Percentiles rank a stretch among this genome's conserved stretches.
Conservation (phyloP, 2,329 filamentous ascomycete species). For the Pezicula carpinea region DNA sequence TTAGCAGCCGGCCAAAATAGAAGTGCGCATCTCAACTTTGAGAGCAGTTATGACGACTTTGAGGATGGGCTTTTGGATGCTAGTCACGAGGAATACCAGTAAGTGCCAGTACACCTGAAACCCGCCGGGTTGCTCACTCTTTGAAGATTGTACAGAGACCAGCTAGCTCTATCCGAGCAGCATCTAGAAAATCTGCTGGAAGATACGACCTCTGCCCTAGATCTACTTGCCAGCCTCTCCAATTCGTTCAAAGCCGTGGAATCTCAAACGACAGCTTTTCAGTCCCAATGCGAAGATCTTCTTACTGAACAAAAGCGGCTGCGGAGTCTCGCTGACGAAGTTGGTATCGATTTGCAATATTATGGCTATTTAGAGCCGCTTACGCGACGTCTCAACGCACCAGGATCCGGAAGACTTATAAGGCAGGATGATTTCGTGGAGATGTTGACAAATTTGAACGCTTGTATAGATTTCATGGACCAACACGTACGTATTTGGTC, state of each 20-base stretch:
- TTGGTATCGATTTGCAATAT: constrained; percentile 87
- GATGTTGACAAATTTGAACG: constrained; percentile 81
- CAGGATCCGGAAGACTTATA: constrained; percentile 81
- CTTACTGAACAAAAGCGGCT: constrained; percentile 77
- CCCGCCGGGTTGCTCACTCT: constrained; percentile 6
- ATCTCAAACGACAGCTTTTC: constrained; percentile 86
- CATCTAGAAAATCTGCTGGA: constrained; percentile 76
- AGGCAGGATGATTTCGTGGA: constrained; percentile 81
- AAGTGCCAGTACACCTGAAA: constrained; percentile 30
- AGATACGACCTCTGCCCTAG: constrained; percentile 72
- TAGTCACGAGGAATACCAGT: constrained; percentile 83
- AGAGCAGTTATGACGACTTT: constrained; percentile 51
- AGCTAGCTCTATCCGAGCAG: constrained; percentile 73
- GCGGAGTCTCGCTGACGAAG: constrained; percentile 73
- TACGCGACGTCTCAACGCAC: constrained; percentile 84
- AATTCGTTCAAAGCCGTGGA: constrained; percentile 86
- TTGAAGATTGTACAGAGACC: constrained; percentile 68
- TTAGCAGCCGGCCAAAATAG: constrained; percentile 31
- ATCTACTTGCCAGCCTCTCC: constrained; percentile 72
- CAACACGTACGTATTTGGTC: constrained; percentile 57
- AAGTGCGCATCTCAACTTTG: constrained; percentile 48
- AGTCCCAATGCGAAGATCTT: constrained; percentile 84
- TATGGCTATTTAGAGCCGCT: constrained; percentile 92
- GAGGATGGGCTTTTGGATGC: constrained; percentile 70
- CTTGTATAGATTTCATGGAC: constrained; percentile 90